Conservation (phyloP, 192 early-diverging fungal species). For the Linnemannia exigua region DNA sequence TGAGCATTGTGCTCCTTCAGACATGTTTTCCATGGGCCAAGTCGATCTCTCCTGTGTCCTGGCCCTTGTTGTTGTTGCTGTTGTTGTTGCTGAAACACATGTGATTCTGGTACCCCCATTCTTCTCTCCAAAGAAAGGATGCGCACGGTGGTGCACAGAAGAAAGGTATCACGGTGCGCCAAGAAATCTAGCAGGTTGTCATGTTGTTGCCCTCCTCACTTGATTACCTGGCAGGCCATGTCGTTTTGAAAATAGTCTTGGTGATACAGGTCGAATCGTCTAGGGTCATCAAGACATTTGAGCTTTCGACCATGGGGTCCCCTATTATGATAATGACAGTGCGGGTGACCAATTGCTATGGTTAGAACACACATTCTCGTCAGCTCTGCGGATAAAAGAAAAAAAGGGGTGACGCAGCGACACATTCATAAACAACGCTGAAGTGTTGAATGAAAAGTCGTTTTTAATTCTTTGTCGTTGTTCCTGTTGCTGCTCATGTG, state of each 20-base stretch:
- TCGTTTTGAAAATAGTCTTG: constrained; percentile 56
- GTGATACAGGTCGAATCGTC: constrained; percentile 58
- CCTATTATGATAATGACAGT: constrained; percentile 22
- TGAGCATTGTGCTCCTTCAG: not conserved
- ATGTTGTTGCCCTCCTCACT: not conserved
- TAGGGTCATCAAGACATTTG: constrained; percentile 51
- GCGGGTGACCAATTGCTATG: constrained; percentile 3
- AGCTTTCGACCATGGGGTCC: constrained; percentile 60
- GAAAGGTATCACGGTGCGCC: not conserved
- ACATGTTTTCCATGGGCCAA: not conserved
- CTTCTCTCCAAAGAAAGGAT: not conserved
- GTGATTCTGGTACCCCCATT: not conserved
- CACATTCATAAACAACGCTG: not conserved
- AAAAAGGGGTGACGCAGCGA: not conserved
- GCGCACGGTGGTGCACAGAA: not conserved
- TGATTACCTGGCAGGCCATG: constrained; percentile 54
- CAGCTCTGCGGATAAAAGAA: constrained; percentile 13
- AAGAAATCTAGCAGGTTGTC: not conserved
- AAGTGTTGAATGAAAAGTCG: not conserved
- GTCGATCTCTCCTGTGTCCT: not conserved
- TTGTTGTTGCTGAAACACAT: not conserved
- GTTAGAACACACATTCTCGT: not conserved
- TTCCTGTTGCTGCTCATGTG: not conserved
- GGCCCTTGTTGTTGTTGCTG: not conserved
- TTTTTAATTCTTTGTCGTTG: constrained; percentile 3